Evolutionary conservation across 2,329 filamentous ascomycete genomes (phyloP).

Genomic region (Fusarium keratoplasticum): DNA sequence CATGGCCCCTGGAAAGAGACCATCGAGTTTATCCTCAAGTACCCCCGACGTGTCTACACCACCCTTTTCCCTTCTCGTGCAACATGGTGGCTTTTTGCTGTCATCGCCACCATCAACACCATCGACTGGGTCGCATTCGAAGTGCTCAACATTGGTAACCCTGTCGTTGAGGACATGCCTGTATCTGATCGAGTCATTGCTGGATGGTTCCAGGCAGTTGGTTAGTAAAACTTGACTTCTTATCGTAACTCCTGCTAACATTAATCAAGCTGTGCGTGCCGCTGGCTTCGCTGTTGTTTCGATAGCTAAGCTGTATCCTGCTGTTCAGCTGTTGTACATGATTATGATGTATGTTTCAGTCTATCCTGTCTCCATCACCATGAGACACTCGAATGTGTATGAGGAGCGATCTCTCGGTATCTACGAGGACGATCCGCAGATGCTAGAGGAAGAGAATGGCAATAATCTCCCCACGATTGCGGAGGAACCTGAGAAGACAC

Average conservation of each 20-base stretch:
- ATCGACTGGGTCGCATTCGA: slow-evolving; percentile 76
- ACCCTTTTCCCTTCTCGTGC: slow-evolving; percentile 72
- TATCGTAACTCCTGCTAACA: slow-evolving; percentile 9
- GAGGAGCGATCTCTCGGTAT: slow-evolving; percentile 76
- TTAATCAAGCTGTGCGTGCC: slow-evolving; percentile 65
- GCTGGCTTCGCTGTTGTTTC: slow-evolving; percentile 75
- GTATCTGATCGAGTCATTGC: slow-evolving; percentile 68
- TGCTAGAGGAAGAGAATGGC: slow-evolving; percentile 41
- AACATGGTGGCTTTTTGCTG: slow-evolving; percentile 75
- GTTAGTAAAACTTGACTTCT: slow-evolving; percentile 48
- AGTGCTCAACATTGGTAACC: slow-evolving; percentile 72
- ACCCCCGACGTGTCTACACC: slow-evolving; percentile 70
- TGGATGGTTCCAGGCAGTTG: slow-evolving; percentile 72
- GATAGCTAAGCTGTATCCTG: slow-evolving; percentile 67
- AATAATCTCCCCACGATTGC: slow-evolving; percentile 41
- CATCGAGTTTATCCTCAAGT: slow-evolving; percentile 65
- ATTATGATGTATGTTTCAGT: slow-evolving; percentile 76
- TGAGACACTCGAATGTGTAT: slow-evolving; percentile 78
- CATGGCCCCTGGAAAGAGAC: slow-evolving; percentile 60
- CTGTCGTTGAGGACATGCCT: slow-evolving; percentile 63
- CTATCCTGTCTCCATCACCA: slow-evolving; percentile 72
- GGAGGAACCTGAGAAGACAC: slow-evolving; percentile 39
- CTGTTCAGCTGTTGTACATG: slow-evolving; percentile 69
- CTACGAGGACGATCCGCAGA: slow-evolving; percentile 55
- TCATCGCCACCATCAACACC: slow-evolving; percentile 69